Base-by-base conservation (phyloP, 2,329 filamentous ascomycete species). In the Talaromyces sp. region DNA sequence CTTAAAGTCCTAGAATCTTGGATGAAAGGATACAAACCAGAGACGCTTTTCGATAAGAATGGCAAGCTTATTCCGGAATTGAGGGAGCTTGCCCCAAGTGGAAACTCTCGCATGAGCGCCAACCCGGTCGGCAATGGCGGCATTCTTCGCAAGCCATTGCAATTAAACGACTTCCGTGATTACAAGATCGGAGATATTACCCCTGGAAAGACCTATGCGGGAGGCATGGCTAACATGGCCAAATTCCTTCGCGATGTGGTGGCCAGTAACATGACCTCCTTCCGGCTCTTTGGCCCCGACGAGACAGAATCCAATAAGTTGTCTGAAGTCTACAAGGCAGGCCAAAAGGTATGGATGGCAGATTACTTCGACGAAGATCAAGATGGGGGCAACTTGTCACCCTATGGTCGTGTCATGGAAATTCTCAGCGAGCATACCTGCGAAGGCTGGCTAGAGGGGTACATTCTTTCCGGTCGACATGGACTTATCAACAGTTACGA, bases 281-380 rank as follows among this genome's bases (percentile, higher is more conserved):
- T 92, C 80, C 86, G 89, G 39, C 78, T 91, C 5, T 90, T 91
- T 61, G 88, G 88, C 0, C 89, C 89, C 0, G 89, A 92, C 65
- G 89, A 92, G 79, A 91, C 88, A 0, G 85, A 91, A 68, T 90
- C 87, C 19, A 92, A 92, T 75, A 91, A 92, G 73, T 82, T 92
- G 2, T 80, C 76, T 1, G 81, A 80, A 20, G 85, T 92, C 41
- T 91, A 91, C 69, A 80, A 87, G 52, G 86, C 82, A 1, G 86
- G 85, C 4, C 88, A 90, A 80, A 91, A 91, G 72, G 87, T 89
- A 3, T 91, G 89, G 88, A 78, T 91, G 76, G 88, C 83, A 5
- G 88, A 90, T 45, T 89, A 88, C 69, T 88, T 91, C 56, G 85
- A 89, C 3, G 88, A 91, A 66, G 89, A 92, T 63, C 72, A 75